Percentiles rank a stretch among this genome's conserved stretches.
phyloP scores from a whole-genome alignment of 495 filamentous ascomycete genomes.

The Lindgomyces ingoldianus region DNA sequence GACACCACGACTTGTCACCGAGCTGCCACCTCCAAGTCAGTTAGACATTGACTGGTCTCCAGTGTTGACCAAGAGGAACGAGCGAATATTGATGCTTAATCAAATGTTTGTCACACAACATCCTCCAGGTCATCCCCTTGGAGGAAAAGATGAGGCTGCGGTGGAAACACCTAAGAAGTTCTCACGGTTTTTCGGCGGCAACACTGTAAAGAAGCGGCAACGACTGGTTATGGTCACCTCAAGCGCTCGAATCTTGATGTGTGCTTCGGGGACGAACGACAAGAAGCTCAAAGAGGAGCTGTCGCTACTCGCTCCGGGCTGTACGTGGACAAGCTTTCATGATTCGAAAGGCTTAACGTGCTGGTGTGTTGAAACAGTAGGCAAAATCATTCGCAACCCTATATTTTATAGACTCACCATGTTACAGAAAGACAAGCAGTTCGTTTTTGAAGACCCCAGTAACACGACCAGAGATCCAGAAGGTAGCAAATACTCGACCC shows the following conservation, averaged over 20 bases:
- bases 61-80: constrained; percentile 84
- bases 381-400: constrained; percentile 42
- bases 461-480: constrained; percentile 51
- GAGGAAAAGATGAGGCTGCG: constrained; percentile 62
- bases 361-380: constrained; percentile 94
- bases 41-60: constrained; percentile 99
- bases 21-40: constrained; percentile 92
- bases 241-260: constrained; percentile 81
- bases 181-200: constrained; percentile 86
- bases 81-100: constrained; percentile 91
- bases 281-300: constrained; percentile 94
- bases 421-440: constrained; percentile 79
- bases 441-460: constrained; percentile 89
- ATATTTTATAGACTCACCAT: constrained; percentile 14
- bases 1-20: constrained; percentile 85
- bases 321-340: constrained; percentile 71
- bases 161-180: constrained; percentile 76
- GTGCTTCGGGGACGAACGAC: constrained; percentile 90
- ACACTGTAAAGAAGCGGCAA: constrained; percentile 87
- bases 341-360: constrained; percentile 81
- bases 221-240: constrained; percentile 95
- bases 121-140: constrained; percentile 67
- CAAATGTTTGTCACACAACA: constrained; percentile 81
- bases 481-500: constrained; percentile 55
- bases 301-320: constrained; percentile 70